Evolutionary conservation across 2,329 filamentous ascomycete genomes (phyloP).

Genomic region (Emydomyces testavorans): DNA sequence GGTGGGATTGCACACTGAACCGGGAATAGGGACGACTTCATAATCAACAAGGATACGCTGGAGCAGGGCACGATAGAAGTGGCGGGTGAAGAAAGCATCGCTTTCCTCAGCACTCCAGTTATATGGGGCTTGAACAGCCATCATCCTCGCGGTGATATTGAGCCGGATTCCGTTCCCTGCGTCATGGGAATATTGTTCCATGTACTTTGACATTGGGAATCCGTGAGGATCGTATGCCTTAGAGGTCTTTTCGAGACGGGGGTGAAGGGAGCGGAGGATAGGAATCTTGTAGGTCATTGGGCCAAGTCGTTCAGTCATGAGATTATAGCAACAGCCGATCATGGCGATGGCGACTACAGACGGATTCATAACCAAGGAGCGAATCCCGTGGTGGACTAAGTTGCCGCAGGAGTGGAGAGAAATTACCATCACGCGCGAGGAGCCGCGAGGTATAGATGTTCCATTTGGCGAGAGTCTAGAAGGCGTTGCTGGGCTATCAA

Average conservation of each 20-base stretch:
- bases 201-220: constrained; percentile 75
- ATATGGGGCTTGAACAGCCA: constrained; percentile 88
- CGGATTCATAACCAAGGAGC: constrained; percentile 72
- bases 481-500: constrained; percentile 18
- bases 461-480: not conserved
- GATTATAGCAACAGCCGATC: constrained; percentile 96
- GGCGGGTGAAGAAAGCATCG: constrained; percentile 77
- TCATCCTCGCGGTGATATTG: constrained; percentile 95
- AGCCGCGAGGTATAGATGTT: not conserved
- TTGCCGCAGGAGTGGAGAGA: constrained; percentile 97
- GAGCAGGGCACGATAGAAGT: constrained; percentile 82
- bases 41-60: constrained; percentile 87
- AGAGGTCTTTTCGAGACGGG: constrained; percentile 56
- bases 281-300: constrained; percentile 79
- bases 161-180: constrained; percentile 57
- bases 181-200: constrained; percentile 47
- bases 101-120: constrained; percentile 83
- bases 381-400: constrained; percentile 85
- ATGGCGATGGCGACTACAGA: constrained; percentile 83
- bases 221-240: constrained; percentile 73
- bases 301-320: constrained; percentile 79
- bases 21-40: constrained; percentile 56
- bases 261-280: constrained; percentile 61
- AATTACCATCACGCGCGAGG: constrained; percentile 63
- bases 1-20: constrained; percentile 18